These are phyloP conservation scores for Protomyces arabidopsidicola DNA, from an alignment of 1,139 yeast genomes.

Conservation along the genomic window DNA sequence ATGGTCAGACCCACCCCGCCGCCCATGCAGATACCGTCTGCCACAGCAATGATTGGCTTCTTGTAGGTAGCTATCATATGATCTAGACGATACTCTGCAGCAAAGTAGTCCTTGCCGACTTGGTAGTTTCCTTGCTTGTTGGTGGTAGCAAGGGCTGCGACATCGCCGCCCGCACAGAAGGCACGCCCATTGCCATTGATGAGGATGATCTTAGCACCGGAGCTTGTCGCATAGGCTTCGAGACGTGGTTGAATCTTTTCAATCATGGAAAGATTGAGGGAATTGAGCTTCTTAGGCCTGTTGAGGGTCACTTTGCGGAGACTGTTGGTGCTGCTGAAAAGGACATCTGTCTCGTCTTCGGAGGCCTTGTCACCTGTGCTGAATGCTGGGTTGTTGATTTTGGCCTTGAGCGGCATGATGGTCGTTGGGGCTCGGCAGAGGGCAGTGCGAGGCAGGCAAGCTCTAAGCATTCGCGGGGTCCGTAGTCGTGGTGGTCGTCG, in stretches of 20 bases:
- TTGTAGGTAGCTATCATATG: slow-evolving; percentile 72
- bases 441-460: not conserved
- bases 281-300: slow-evolving; percentile 78
- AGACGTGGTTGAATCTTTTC: slow-evolving; percentile 67
- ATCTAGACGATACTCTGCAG: slow-evolving; percentile 74
- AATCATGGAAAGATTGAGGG: slow-evolving; percentile 77
- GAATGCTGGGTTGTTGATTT: slow-evolving; percentile 34
- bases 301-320: slow-evolving; percentile 75
- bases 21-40: slow-evolving; percentile 93
- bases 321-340: slow-evolving; percentile 57
- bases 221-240: slow-evolving; percentile 13
- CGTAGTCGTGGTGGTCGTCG: not conserved
- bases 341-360: slow-evolving; percentile 42
- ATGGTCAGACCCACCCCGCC: slow-evolving; percentile 93
- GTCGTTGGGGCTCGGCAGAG: not conserved
- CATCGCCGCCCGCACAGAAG: slow-evolving; percentile 34
- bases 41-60: slow-evolving; percentile 77
- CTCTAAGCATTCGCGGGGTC: not conserved
- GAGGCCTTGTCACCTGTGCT: not conserved
- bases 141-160: slow-evolving; percentile 40
- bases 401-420: slow-evolving; percentile 39
- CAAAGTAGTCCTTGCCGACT: slow-evolving; percentile 49
- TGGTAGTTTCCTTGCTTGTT: slow-evolving; percentile 45
- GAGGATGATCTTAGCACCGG: slow-evolving; percentile 11
- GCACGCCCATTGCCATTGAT: slow-evolving; percentile 19